Conservation (phyloP, 2,329 filamentous ascomycete species). For the Fusarium clavum region DNA sequence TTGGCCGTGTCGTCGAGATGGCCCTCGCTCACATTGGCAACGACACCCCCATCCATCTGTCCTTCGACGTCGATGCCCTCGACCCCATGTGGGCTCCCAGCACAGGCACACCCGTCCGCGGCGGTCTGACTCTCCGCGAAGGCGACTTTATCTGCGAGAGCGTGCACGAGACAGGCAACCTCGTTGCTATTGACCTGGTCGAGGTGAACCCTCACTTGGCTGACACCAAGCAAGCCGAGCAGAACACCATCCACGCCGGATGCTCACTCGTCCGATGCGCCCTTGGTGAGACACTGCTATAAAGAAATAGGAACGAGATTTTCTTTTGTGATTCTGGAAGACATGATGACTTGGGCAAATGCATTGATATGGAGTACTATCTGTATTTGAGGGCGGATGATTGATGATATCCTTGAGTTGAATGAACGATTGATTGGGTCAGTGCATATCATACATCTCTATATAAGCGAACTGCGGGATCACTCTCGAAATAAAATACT, state of each 20-base stretch:
- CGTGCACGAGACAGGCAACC: slow-evolving; percentile 81
- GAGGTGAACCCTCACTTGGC: slow-evolving; percentile 83
- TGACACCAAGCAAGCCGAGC: slow-evolving; percentile 72
- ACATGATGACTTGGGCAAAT: slow-evolving; percentile 17
- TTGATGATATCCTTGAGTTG: slow-evolving; percentile 46
- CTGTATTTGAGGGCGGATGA: slow-evolving; percentile 23
- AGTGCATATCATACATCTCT: slow-evolving; percentile 31
- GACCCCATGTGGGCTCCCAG: slow-evolving; percentile 97
- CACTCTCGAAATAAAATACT: slow-evolving; percentile 47
- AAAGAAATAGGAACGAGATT: background rate
- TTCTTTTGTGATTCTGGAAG: slow-evolving; percentile 2
- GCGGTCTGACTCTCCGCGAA: slow-evolving; percentile 91
- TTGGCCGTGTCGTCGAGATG: slow-evolving; percentile 97
- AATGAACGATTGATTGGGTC: slow-evolving; percentile 40
- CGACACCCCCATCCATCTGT: slow-evolving; percentile 96
- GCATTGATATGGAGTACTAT: slow-evolving; percentile 30
- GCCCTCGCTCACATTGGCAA: slow-evolving; percentile 94
- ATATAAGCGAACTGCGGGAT: slow-evolving; percentile 44
- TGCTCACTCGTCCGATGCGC: slow-evolving; percentile 93
- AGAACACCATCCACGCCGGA: slow-evolving; percentile 89
- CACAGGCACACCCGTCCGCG: slow-evolving; percentile 93
- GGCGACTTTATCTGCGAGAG: slow-evolving; percentile 96
- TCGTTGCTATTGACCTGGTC: slow-evolving; percentile 84
- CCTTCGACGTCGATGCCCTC: slow-evolving; percentile 95
- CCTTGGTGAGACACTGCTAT: slow-evolving; percentile 90